These are phyloP conservation scores for Actinidia polygama DNA, from an alignment of 179 eudicot genomes.

Conservation along the genomic window DNA sequence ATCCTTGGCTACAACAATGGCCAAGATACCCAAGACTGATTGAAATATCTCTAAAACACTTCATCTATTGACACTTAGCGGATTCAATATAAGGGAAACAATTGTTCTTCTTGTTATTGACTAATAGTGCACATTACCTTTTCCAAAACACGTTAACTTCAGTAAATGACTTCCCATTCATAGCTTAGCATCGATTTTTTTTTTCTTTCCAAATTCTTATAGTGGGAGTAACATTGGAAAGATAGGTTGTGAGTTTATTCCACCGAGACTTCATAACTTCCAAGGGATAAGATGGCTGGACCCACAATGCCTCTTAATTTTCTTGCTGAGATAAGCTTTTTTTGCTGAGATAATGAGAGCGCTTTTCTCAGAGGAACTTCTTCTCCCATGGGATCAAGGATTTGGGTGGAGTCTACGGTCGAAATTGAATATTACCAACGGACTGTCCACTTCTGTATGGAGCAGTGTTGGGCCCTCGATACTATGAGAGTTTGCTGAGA, in stretches of 20 bases:
- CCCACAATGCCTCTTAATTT: slow-evolving; percentile 38
- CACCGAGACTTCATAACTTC: slow-evolving; percentile 36
- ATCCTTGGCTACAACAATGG: too few relatives aligned
- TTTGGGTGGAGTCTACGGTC: too few relatives aligned
- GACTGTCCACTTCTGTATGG: slow-evolving; percentile 27
- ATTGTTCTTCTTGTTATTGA: slow-evolving; percentile 48
- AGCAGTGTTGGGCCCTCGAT: slow-evolving; percentile 39
- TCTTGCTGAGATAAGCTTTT: slow-evolving; percentile 2
- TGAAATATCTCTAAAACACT: slow-evolving; percentile 46
- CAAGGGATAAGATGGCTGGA: slow-evolving; percentile 38
- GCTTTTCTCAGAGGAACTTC: too few relatives aligned
- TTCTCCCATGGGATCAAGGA: too few relatives aligned
- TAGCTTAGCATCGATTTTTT: background rate
- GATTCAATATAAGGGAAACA: slow-evolving; percentile 44
- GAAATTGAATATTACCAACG: too few relatives aligned
- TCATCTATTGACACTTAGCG: slow-evolving; percentile 37
- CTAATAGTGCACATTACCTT: background rate
- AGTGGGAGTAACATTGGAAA: slow-evolving; percentile 53
- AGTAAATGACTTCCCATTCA: background rate
- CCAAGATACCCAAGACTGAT: background rate
- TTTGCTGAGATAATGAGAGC: too few relatives aligned
- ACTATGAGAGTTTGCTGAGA: slow-evolving; percentile 41
- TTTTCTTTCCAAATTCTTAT: background rate
- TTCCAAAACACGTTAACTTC: background rate
- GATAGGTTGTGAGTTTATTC: slow-evolving; percentile 48